Percentiles rank a stretch among this genome's conserved stretches.
phyloP scores from a whole-genome alignment of 2,329 filamentous ascomycete species.

The Zymoseptoria pseudotritici region DNA sequence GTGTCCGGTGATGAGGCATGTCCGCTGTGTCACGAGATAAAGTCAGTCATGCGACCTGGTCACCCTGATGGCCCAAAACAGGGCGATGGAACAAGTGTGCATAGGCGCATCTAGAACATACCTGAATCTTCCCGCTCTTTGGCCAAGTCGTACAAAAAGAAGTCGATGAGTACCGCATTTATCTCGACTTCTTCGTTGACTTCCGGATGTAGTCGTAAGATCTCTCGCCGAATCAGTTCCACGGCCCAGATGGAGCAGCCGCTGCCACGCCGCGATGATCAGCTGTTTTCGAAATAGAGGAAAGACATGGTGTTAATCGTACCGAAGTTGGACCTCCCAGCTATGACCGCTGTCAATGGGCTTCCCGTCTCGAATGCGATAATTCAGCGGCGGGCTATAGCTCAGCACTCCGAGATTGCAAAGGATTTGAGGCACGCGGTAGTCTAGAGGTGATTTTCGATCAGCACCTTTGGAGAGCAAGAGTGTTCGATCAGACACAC shows the following conservation, averaged over 20 bases:
- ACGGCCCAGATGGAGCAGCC: slow-evolving; percentile 96
- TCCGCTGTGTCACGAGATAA: neutral
- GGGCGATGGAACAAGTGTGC: neutral
- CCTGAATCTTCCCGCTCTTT: slow-evolving; percentile 65
- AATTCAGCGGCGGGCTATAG: slow-evolving; percentile 74
- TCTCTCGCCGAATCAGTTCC: slow-evolving; percentile 78
- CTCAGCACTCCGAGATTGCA: slow-evolving; percentile 72
- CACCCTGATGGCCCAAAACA: neutral
- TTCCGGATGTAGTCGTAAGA: slow-evolving; percentile 63
- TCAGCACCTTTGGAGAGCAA: neutral
- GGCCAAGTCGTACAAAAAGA: slow-evolving; percentile 91
- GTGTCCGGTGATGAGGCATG: slow-evolving; percentile 78
- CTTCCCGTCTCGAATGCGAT: slow-evolving; percentile 58
- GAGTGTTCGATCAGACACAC: slow-evolving; percentile 27
- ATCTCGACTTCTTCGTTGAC: slow-evolving; percentile 38
- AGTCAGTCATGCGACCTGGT: neutral
- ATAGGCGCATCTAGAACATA: slow-evolving; percentile 16
- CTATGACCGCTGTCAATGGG: slow-evolving; percentile 62
- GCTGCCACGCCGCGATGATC: slow-evolving; percentile 9
- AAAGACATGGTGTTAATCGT: neutral
- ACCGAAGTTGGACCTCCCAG: slow-evolving; percentile 79
- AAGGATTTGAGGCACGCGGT: slow-evolving; percentile 90
- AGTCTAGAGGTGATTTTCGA: slow-evolving; percentile 50
- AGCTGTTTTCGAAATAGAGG: neutral
- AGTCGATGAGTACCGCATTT: slow-evolving; percentile 93